Evolutionary conservation across 441 rosid genomes (phyloP).

Genomic region (Melastoma candidum): DNA sequence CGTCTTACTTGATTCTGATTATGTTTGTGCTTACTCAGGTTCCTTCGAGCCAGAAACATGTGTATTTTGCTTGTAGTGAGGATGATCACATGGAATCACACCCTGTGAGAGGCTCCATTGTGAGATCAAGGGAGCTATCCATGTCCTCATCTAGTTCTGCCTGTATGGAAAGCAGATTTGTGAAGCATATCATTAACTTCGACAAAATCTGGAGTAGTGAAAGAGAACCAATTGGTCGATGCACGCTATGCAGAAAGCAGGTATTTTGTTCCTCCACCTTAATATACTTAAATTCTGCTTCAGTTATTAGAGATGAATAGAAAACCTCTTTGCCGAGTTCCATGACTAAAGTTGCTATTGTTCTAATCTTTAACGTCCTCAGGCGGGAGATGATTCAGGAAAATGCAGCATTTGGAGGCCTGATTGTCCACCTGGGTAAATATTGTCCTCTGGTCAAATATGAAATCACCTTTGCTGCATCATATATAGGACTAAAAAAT

Average conservation of each 20-base stretch:
- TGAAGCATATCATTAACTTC: constrained; percentile 73
- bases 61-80: constrained; percentile 69
- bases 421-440: constrained; percentile 83
- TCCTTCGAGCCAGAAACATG: constrained; percentile 87
- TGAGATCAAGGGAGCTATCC: constrained; percentile 47
- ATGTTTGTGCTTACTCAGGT: constrained; percentile 36
- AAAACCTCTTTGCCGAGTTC: not conserved
- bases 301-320: not conserved
- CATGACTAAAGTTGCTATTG: not conserved
- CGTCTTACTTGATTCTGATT: constrained; percentile 11
- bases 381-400: constrained; percentile 59
- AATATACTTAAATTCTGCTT: constrained; percentile 2
- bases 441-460: not conserved
- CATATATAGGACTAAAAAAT: no score
- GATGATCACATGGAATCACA: constrained; percentile 37
- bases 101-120: constrained; percentile 35
- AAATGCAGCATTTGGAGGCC: constrained; percentile 94
- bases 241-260: constrained; percentile 84
- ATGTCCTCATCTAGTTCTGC: constrained; percentile 36
- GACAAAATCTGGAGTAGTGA: constrained; percentile 93
- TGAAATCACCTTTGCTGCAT: no score
- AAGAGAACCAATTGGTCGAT: constrained; percentile 60
- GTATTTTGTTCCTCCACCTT: constrained; percentile 24
- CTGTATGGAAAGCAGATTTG: constrained; percentile 52
- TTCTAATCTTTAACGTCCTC: constrained; percentile 13